A percentile compares a stretch with the other conserved stretches of the same genome.
Evolutionary conservation across 2,329 filamentous ascomycete species (phyloP).

Genomic region (Falciphora oryzae): DNA sequence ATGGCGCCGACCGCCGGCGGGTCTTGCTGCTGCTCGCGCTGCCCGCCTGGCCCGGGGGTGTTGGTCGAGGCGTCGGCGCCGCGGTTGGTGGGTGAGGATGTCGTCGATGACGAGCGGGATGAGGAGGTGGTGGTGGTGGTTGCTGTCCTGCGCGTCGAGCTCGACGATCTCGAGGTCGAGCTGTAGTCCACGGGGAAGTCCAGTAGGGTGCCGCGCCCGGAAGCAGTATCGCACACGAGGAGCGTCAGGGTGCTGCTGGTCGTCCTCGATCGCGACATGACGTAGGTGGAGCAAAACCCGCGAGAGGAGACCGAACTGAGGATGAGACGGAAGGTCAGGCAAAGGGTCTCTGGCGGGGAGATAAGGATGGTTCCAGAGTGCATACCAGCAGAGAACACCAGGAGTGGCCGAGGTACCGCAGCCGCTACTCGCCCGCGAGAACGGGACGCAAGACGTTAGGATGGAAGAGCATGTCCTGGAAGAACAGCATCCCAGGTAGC

Average conservation of each 20-base stretch:
- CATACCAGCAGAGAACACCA: slow-evolving; percentile 1
- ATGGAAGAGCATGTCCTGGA: not conserved
- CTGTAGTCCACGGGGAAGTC: slow-evolving; percentile 27
- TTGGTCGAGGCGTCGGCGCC: not conserved
- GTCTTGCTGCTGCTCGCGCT: not conserved
- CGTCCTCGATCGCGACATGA: not conserved
- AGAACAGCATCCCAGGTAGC: not conserved
- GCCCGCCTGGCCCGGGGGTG: not conserved
- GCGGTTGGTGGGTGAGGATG: not conserved
- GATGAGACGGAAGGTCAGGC: not conserved
- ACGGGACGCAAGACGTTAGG: slow-evolving; percentile 1
- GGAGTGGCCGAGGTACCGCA: not conserved
- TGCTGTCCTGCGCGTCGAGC: slow-evolving; percentile 14
- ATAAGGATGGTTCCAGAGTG: not conserved
- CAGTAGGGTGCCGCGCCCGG: slow-evolving; percentile 13
- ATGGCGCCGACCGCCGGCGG: slow-evolving; percentile 67
- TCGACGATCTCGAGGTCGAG: slow-evolving; percentile 19
- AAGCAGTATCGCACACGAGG: not conserved
- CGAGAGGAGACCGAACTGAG: not conserved
- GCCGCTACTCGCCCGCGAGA: not conserved
- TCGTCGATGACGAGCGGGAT: not conserved
- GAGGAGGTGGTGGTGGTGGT: slow-evolving; percentile 11
- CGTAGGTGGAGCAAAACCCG: not conserved
- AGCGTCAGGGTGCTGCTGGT: not conserved
- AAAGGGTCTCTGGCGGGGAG: not conserved